Evolutionary conservation across 495 filamentous ascomycete genomes (phyloP).

Genomic region (Penicillium cosmopolitanum): DNA sequence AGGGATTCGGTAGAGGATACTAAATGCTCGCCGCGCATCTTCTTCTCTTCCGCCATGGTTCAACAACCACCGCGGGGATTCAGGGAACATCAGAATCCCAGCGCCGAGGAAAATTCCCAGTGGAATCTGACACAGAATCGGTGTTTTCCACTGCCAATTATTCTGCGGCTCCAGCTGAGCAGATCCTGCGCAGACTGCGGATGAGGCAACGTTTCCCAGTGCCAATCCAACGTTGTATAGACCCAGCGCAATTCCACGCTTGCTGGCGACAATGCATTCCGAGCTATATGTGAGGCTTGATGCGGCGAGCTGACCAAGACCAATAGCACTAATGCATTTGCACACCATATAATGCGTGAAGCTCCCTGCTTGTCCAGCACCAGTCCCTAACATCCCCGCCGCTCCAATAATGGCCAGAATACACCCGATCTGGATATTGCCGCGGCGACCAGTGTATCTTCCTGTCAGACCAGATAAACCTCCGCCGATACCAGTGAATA

Average conservation of each 20-base stretch:
- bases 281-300: constrained; percentile 30
- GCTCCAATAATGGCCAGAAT: constrained; percentile 26
- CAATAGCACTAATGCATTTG: constrained; percentile 32
- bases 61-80: constrained; percentile 37
- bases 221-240: constrained; percentile 36
- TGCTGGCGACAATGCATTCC: constrained; percentile 32
- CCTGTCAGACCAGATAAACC: constrained; percentile 28
- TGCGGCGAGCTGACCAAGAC: constrained; percentile 29
- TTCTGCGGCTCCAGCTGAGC: constrained; percentile 24
- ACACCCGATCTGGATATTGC: constrained; percentile 27
- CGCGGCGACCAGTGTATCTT: constrained; percentile 26
- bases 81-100: constrained; percentile 35
- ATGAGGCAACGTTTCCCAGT: constrained; percentile 29
- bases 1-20: constrained; percentile 25
- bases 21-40: constrained; percentile 29
- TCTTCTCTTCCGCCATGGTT: constrained; percentile 23
- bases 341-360: constrained; percentile 37
- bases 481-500: constrained; percentile 33
- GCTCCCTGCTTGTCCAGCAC: constrained; percentile 21
- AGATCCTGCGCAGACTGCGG: constrained; percentile 33
- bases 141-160: constrained; percentile 38
- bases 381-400: constrained; percentile 31
- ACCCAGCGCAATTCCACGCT: constrained; percentile 30
- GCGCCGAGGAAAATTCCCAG: constrained; percentile 30
- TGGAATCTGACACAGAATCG: constrained; percentile 36